These are phyloP conservation scores for Puccinia novopanici DNA, from an alignment of 1,284 basidiomycete species.

Conservation along the genomic window DNA sequence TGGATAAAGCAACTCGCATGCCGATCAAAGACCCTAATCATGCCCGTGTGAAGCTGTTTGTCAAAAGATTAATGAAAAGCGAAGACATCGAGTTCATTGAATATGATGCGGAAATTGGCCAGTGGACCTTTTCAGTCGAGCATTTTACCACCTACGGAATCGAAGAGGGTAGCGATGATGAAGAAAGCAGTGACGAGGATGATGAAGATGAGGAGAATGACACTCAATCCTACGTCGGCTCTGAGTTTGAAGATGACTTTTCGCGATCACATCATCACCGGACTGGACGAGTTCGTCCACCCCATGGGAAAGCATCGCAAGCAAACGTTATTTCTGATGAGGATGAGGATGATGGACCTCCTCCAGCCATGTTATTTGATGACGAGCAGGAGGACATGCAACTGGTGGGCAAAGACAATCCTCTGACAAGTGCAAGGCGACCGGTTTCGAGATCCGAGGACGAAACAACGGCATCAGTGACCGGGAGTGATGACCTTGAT, in stretches of 20 bases:
- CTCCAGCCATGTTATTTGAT: conserved; percentile 45
- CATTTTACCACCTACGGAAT: conserved; percentile 68
- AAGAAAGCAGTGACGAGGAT: conserved; percentile 55
- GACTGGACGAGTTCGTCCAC: background rate
- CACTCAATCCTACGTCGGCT: conserved; percentile 53
- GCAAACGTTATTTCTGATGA: conserved; percentile 20
- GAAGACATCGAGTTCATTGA: conserved; percentile 80
- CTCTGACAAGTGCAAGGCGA: background rate
- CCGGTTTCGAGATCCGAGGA: conserved; percentile 6
- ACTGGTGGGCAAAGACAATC: background rate
- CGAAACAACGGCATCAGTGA: conserved; percentile 45
- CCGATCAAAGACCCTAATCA: conserved; percentile 81
- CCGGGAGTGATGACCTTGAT: conserved; percentile 45
- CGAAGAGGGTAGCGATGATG: conserved; percentile 58
- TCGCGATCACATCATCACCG: background rate
- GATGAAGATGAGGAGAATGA: conserved; percentile 52
- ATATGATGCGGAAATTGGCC: conserved; percentile 77
- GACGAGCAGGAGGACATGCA: conserved; percentile 21
- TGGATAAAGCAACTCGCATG: conserved; percentile 87
- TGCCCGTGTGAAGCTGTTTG: conserved; percentile 72
- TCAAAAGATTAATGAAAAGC: conserved; percentile 81
- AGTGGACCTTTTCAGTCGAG: conserved; percentile 91
- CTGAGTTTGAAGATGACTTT: conserved; percentile 28
- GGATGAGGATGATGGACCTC: conserved; percentile 37
- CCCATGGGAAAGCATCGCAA: background rate